phyloP scores from a whole-genome alignment of 2,329 filamentous ascomycete genomes.

The Huntiella abstrusa region DNA sequence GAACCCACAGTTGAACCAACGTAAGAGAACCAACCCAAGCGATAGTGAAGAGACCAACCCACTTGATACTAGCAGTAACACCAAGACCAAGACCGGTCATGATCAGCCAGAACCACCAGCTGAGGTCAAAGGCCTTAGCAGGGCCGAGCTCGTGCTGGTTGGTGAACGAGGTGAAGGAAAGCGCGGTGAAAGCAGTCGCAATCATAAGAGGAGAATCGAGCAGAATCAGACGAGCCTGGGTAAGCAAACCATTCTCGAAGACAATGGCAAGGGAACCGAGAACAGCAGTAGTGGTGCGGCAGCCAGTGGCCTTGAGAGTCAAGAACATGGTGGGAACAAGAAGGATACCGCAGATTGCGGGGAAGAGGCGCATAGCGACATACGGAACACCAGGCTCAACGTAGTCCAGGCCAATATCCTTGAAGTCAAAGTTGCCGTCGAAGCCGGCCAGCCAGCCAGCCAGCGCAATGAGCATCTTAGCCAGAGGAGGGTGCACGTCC shows the following conservation, averaged over 20 bases:
- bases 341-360: slow-evolving; percentile 72
- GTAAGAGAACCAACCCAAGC: slow-evolving; percentile 93
- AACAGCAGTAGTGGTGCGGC: slow-evolving; percentile 65
- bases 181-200: slow-evolving; percentile 77
- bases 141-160: slow-evolving; percentile 95
- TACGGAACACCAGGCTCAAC: slow-evolving; percentile 87
- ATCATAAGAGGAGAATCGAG: slow-evolving; percentile 89
- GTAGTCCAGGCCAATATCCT: slow-evolving; percentile 98
- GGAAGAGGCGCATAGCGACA: slow-evolving; percentile 89
- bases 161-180: slow-evolving; percentile 81
- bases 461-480: slow-evolving; percentile 89
- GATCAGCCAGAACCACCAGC: slow-evolving; percentile 96
- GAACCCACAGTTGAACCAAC: slow-evolving; percentile 78
- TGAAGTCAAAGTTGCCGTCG: slow-evolving; percentile 92
- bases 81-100: slow-evolving; percentile 76
- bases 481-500: slow-evolving; percentile 96
- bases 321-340: slow-evolving; percentile 87
- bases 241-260: slow-evolving; percentile 91
- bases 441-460: slow-evolving; percentile 92
- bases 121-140: slow-evolving; percentile 64
- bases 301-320: slow-evolving; percentile 78
- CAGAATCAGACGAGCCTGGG: slow-evolving; percentile 86
- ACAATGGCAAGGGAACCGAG: slow-evolving; percentile 75
- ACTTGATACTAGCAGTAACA: slow-evolving; percentile 88
- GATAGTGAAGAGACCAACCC: slow-evolving; percentile 97